Evolutionary conservation across 306 rosid species (phyloP), one percentile per base, ranked within the genome.

Genomic region (Begonia masoniana): DNA sequence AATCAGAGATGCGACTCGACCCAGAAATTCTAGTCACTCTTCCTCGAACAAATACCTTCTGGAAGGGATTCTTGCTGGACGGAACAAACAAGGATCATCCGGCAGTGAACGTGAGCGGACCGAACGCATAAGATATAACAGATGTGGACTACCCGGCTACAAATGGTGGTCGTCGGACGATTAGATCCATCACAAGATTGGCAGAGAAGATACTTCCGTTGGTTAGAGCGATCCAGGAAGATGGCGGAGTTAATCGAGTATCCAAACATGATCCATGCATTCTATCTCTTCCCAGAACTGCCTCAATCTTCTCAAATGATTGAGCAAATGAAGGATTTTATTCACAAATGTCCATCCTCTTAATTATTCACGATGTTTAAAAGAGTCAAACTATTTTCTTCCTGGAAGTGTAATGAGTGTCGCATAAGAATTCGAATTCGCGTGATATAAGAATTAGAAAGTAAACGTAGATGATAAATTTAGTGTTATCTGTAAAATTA

Each of bases 101-200:
- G 1, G 76, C 76, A 10, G 68, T 17, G 3, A 89, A 89, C 7
- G 87, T 82, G 57, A 55, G 78, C 2, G 94, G 95, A 11, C 74
- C 82, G 5, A 76, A 82, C 35, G 35, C 35, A 26, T 1, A 26
- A 21, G 83, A 78, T 19, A 24, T 85, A 0, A 39, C 91, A 67
- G 76, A 74, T 31, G 0, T 78, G 64, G 73, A 76, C 23, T 89
- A n/a, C 43, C 97, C 97, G 64, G 67, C 46, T 19, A 76, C 85
- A n/a, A 5, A 10, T 82, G 10, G 82, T 89, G 57, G 43, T 85
- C 8, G 75, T 78, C 2, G 82, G 63, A 1, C 95, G 94, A 9
- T 73, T 72, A 43, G 97, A 89, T 68, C 94, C 94, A 57, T 60
- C 85, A 17, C 80, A 65, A 53, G 97, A 89, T 59, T 63, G 95